Evolutionary conservation across 257 asterid species (phyloP), one percentile per base, ranked within the genome.

Genomic region (Linderniella brevidens): DNA sequence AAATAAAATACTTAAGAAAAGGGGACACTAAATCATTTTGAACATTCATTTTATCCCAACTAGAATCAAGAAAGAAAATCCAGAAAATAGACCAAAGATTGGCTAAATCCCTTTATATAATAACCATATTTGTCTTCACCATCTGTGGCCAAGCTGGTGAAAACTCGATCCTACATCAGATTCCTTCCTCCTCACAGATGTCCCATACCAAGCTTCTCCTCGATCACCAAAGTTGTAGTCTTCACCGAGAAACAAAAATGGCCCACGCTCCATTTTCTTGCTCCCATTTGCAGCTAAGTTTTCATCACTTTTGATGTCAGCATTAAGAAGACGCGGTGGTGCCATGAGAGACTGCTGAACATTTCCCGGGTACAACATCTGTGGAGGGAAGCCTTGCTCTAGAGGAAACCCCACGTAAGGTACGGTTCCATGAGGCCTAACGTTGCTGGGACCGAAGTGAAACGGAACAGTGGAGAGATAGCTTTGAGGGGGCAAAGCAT

Each of bases 151-250:
- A 37, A 59, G 71, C 54, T 68, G 76, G 51, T 39, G 65, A 48
- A 43, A 45, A 11, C 60, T 68, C 13, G 57, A 56, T 47, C 84
- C 79, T 47, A 79, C 79, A 54, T 66, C 83, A 0, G 83, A 69
- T 14, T 71, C 80, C 62, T 73, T 74, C 64, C 83, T 64, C 58
- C 75, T 74, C 56, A 48, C 41, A n/a, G 70, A 55, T 12, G 63
- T 41, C n/a, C 61, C 52, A 11, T 49, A 55, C 74, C 74, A 60
- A 46, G 61, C 48, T n/a, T n/a, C n/a, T 50, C 58, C 69, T 44
- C 53, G 68, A 15, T 70, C 76, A 3, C 56, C 75, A 41, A 37
- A 16, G 11, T 63, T 29, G 20, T 61, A 19, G 41, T 19, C 57
- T 40, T 55, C 56, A 38, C 58, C 47, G 40, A 73, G 67, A 66